Conservation (phyloP, 441 rosid genomes). For the Dalechampia spathulata region DNA sequence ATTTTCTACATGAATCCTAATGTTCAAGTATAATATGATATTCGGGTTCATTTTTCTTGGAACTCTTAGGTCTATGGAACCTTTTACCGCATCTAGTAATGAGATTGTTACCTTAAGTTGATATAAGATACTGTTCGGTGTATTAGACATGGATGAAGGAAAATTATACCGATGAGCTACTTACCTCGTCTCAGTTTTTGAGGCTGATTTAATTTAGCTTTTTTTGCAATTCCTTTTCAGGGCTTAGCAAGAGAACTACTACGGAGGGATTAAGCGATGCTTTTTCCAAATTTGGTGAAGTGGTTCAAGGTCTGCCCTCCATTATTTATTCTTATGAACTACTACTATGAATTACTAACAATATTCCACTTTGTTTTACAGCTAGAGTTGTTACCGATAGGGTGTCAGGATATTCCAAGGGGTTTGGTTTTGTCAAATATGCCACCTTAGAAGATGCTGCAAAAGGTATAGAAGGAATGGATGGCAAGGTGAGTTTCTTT, state of each 20-base stretch:
- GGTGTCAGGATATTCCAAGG: constrained; percentile 80
- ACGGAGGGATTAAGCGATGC: constrained; percentile 59
- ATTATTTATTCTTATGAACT: background rate
- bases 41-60: no score
- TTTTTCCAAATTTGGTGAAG: constrained; percentile 68
- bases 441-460: constrained; percentile 69
- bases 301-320: constrained; percentile 48
- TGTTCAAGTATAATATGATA: no score
- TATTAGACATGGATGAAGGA: no score
- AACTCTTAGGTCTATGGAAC: no score
- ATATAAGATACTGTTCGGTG: no score
- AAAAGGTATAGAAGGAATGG: constrained; percentile 77
- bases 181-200: no score
- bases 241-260: constrained; percentile 78
- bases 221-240: constrained; percentile 25
- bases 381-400: constrained; percentile 82
- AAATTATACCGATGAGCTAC: no score
- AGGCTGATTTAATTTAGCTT: no score
- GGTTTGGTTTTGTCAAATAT: constrained; percentile 88
- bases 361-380: constrained; percentile 16
- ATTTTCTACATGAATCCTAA: no score
- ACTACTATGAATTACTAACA: constrained; percentile 6
- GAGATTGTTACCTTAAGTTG: no score
- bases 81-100: no score
- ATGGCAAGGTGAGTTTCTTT: constrained; percentile 60